Evolutionary conservation across 768 basidiomycete species (phyloP).

Genomic region (Rhodotorula sphaerocarpa): DNA sequence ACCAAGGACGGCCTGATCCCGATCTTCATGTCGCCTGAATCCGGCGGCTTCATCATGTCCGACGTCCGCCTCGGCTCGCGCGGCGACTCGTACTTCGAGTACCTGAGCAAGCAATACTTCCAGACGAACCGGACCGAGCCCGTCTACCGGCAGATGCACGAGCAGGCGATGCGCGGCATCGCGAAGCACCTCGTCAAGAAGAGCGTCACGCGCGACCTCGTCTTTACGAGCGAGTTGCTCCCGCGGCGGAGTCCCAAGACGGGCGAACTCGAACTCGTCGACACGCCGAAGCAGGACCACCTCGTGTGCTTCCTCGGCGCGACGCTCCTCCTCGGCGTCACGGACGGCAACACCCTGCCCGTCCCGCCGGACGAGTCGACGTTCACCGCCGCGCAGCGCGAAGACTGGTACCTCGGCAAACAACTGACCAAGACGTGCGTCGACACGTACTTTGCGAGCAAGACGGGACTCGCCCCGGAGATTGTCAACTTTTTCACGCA

Average conservation of each 20-base stretch:
- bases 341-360: slow-evolving; percentile 38
- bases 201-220: slow-evolving; percentile 52
- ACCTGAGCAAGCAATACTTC: slow-evolving; percentile 60
- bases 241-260: slow-evolving; percentile 49
- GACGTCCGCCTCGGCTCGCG: slow-evolving; percentile 82
- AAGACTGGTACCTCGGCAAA: slow-evolving; percentile 74
- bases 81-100: slow-evolving; percentile 86
- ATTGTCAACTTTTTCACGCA: slow-evolving; percentile 71
- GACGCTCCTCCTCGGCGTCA: slow-evolving; percentile 81
- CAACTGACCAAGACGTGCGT: slow-evolving; percentile 83
- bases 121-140: slow-evolving; percentile 64
- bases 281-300: slow-evolving; percentile 61
- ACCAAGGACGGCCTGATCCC: slow-evolving; percentile 68
- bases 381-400: slow-evolving; percentile 54
- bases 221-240: slow-evolving; percentile 73
- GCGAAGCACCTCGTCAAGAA: slow-evolving; percentile 63
- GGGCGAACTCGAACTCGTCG: slow-evolving; percentile 27
- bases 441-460: slow-evolving; percentile 49
- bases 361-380: slow-evolving; percentile 13
- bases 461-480: slow-evolving; percentile 39
- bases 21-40: slow-evolving; percentile 61
- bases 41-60: slow-evolving; percentile 55
- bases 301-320: slow-evolving; percentile 92
- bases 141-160: slow-evolving; percentile 84
- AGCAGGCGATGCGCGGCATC: slow-evolving; percentile 71